These are phyloP conservation scores for Hymenoscyphus repandus DNA, from an alignment of 2,329 filamentous ascomycete species.

Conservation along the genomic window DNA sequence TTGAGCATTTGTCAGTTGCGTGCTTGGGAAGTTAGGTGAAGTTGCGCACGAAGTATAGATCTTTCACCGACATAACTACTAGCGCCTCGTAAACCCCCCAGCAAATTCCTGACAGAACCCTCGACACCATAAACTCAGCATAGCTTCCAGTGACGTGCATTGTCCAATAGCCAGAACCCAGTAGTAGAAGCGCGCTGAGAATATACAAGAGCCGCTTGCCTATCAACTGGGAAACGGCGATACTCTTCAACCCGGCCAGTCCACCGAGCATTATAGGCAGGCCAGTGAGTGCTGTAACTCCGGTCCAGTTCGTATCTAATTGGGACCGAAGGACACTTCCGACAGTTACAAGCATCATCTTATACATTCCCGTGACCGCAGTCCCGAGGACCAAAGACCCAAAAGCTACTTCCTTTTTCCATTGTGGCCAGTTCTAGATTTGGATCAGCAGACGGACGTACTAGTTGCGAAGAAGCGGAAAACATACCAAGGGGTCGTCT, in stretches of 20 bases:
- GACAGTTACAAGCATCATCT: constrained; percentile 48
- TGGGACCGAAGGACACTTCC: constrained; percentile 39
- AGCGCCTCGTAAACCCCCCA: constrained; percentile 55
- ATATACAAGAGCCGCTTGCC: constrained; percentile 52
- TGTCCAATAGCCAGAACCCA: constrained; percentile 48
- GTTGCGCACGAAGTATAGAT: constrained; percentile 49
- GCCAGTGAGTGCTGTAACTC: constrained; percentile 46
- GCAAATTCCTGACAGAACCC: constrained; percentile 51
- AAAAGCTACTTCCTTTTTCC: constrained; percentile 49
- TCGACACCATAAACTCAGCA: constrained; percentile 44
- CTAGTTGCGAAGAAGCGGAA: not conserved
- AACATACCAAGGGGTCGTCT: constrained; percentile 48
- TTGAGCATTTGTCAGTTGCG: constrained; percentile 30
- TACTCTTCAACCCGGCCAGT: constrained; percentile 38
- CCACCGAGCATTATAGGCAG: constrained; percentile 47
- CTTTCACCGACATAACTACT: constrained; percentile 47
- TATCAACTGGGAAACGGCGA: constrained; percentile 40
- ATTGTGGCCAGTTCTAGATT: constrained; percentile 51
- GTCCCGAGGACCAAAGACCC: constrained; percentile 42
- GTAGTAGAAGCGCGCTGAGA: constrained; percentile 39
- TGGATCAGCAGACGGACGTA: not conserved
- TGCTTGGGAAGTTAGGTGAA: not conserved
- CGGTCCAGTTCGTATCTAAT: constrained; percentile 42
- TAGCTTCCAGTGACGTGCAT: constrained; percentile 38
- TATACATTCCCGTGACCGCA: constrained; percentile 45